Conservation (phyloP, 177 flowering plant genomes). For the Tripterygium wilfordii region DNA sequence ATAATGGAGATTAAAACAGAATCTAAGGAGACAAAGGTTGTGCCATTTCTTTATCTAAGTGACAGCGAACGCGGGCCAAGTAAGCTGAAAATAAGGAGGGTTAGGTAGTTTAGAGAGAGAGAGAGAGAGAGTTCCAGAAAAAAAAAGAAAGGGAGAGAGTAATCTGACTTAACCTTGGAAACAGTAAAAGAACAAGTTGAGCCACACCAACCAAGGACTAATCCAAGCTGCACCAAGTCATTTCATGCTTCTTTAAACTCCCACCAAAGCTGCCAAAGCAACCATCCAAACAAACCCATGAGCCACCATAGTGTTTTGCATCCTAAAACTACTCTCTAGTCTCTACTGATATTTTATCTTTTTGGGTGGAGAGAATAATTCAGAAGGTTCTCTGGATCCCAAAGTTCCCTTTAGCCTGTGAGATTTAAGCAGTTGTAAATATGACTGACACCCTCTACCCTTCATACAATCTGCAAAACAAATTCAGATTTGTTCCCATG, state of each 20-base stretch:
- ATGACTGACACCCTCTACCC: too few relatives aligned
- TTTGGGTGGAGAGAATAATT: constrained; percentile 3
- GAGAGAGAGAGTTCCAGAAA: constrained; percentile 12
- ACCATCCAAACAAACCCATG: constrained; percentile 1
- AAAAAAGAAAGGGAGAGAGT: constrained; percentile 9
- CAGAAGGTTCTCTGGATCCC: too few relatives aligned
- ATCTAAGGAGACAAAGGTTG: constrained; percentile 30
- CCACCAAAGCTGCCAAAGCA: neutral
- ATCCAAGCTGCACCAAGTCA: constrained; percentile 2
- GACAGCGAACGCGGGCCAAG: neutral
- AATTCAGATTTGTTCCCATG: too few relatives aligned
- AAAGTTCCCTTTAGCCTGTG: too few relatives aligned
- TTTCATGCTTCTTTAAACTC: constrained; percentile 7
- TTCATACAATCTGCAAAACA: too few relatives aligned
- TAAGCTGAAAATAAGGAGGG: constrained; percentile 4
- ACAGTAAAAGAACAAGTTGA: constrained; percentile 25
- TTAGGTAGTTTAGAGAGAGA: constrained; percentile 15
- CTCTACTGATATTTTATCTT: neutral
- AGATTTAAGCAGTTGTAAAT: too few relatives aligned
- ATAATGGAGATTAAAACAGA: constrained; percentile 11
- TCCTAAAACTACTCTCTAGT: too few relatives aligned
- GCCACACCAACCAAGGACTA: constrained; percentile 15
- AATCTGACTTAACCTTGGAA: constrained; percentile 30
- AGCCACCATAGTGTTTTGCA: constrained; percentile 22
- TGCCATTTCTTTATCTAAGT: constrained; percentile 18